Evolutionary conservation across 805 yeast genomes (phyloP).

Genomic region (Limtongia smithiae): DNA sequence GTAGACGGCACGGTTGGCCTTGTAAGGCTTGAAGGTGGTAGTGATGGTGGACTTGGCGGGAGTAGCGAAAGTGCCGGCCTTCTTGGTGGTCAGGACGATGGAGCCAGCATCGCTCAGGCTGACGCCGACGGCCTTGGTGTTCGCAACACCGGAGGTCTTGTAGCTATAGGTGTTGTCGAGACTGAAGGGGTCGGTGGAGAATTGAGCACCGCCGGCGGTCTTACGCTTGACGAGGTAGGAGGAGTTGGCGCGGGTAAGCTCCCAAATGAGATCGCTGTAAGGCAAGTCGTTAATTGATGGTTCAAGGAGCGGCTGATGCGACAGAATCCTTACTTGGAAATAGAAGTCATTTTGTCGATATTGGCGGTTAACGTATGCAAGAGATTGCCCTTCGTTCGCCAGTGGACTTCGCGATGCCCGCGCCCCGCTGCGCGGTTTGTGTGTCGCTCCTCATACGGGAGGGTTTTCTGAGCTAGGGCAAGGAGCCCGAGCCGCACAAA

Average conservation of each 20-base stretch:
- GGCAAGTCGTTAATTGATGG: neutral
- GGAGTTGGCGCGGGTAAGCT: constrained; percentile 47
- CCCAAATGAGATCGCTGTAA: constrained; percentile 50
- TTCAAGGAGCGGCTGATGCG: neutral
- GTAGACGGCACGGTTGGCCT: constrained; percentile 45
- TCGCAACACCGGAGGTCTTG: constrained; percentile 48
- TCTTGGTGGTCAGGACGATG: constrained; percentile 42
- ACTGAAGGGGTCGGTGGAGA: constrained; percentile 53
- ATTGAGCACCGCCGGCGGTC: constrained; percentile 40
- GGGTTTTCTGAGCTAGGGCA: too few relatives aligned
- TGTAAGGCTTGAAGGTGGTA: constrained; percentile 44
- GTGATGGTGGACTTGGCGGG: constrained; percentile 44
- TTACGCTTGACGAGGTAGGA: constrained; percentile 48
- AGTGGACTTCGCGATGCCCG: too few relatives aligned
- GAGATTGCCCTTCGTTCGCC: too few relatives aligned
- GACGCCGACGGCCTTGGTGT: constrained; percentile 50
- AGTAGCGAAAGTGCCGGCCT: constrained; percentile 46
- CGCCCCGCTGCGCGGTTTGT: too few relatives aligned
- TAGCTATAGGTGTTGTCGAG: constrained; percentile 46
- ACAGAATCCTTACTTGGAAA: constrained; percentile 18
- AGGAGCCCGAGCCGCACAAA: too few relatives aligned
- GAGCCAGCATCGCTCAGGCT: constrained; percentile 38
- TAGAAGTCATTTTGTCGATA: constrained; percentile 17
- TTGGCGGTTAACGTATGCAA: neutral
- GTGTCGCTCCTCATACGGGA: too few relatives aligned